A percentile compares a stretch with the other conserved stretches of the same genome.
These are phyloP conservation scores for Sutorius eximius DNA, from an alignment of 1,284 basidiomycete species.

Conservation along the genomic window DNA sequence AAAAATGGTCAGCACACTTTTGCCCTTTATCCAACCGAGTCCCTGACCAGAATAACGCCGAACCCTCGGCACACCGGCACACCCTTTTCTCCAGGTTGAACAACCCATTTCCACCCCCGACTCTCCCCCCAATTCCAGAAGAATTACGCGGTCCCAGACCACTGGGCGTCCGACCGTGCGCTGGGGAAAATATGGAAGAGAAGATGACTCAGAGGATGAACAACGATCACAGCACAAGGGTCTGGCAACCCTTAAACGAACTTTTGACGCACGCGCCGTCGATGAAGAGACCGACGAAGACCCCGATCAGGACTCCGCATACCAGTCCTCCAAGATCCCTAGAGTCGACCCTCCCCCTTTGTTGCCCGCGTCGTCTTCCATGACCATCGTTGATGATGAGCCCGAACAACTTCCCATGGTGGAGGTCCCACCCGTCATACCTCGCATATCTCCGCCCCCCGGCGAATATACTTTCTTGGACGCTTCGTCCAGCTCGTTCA, in stretches of 20 bases:
- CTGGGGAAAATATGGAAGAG: slow-evolving; percentile 36
- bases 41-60: slow-evolving; percentile 32
- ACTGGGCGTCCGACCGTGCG: slow-evolving; percentile 35
- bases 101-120: slow-evolving; percentile 25
- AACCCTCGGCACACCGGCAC: slow-evolving; percentile 27
- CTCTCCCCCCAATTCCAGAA: slow-evolving; percentile 23
- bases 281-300: slow-evolving; percentile 37
- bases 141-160: slow-evolving; percentile 35
- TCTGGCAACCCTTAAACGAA: slow-evolving; percentile 31
- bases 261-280: slow-evolving; percentile 36
- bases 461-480: slow-evolving; percentile 37
- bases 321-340: slow-evolving; percentile 29
- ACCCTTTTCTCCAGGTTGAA: slow-evolving; percentile 29
- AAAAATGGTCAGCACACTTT: slow-evolving; percentile 35
- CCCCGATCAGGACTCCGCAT: slow-evolving; percentile 14
- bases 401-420: slow-evolving; percentile 11
- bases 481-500: slow-evolving; percentile 38
- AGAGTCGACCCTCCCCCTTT: slow-evolving; percentile 30
- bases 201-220: slow-evolving; percentile 33
- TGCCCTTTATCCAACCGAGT: slow-evolving; percentile 33
- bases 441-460: slow-evolving; percentile 29
- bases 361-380: slow-evolving; percentile 30
- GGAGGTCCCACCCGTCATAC: slow-evolving; percentile 8
- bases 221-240: slow-evolving; percentile 14
- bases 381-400: slow-evolving; percentile 34